Evolutionary conservation across 2,329 filamentous ascomycete genomes (phyloP).

Genomic region (Ampelomyces quisqualis): DNA sequence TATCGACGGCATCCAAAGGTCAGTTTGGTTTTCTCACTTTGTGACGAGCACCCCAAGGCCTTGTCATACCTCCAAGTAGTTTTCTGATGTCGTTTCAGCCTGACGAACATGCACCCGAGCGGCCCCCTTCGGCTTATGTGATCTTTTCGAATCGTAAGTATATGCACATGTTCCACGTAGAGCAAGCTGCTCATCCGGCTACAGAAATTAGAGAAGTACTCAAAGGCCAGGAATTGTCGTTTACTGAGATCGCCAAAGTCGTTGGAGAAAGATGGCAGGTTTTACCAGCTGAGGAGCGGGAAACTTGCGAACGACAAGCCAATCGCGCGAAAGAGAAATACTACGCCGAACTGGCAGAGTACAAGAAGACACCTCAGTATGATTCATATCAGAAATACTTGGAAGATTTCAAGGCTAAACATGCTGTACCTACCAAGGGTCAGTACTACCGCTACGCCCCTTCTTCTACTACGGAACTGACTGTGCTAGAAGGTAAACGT

Average conservation of each 20-base stretch:
- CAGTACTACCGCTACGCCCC: conserved; percentile 7
- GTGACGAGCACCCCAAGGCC: background rate
- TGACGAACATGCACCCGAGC: conserved; percentile 76
- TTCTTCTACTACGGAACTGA: conserved; percentile 17
- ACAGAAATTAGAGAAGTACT: conserved; percentile 65
- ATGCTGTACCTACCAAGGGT: conserved; percentile 48
- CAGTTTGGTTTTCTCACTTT: conserved; percentile 18
- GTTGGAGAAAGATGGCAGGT: conserved; percentile 83
- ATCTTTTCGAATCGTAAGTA: conserved; percentile 82
- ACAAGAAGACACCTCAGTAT: conserved; percentile 74
- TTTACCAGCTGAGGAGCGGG: conserved; percentile 65
- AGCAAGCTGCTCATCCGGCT: conserved; percentile 21
- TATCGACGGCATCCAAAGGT: conserved; percentile 78
- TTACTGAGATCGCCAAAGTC: conserved; percentile 80
- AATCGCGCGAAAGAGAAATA: conserved; percentile 75
- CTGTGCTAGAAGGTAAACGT: conserved; percentile 45
- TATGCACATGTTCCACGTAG: no score
- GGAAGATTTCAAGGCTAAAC: conserved; percentile 74
- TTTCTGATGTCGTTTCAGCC: conserved; percentile 51
- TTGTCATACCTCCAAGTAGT: background rate
- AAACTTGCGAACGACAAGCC: conserved; percentile 71
- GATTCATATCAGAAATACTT: conserved; percentile 70
- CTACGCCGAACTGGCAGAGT: conserved; percentile 68
- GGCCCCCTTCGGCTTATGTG: conserved; percentile 80
- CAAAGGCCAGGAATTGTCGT: conserved; percentile 73